Percentiles rank a stretch among this genome's conserved stretches.
Evolutionary conservation across 2,329 filamentous ascomycete species (phyloP).

Genomic region (Aspergillus ibericus): DNA sequence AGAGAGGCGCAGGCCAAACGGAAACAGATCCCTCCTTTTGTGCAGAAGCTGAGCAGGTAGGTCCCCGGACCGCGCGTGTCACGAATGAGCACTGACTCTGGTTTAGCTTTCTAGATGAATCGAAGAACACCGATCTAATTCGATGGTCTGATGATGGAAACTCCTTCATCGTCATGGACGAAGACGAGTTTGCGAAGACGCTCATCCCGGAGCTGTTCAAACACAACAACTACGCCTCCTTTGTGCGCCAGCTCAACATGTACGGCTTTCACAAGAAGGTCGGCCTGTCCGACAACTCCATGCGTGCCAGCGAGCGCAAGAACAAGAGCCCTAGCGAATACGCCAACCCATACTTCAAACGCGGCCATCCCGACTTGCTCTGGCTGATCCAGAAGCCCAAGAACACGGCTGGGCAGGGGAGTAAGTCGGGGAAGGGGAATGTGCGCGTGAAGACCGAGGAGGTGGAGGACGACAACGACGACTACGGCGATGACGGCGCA

Average conservation of each 20-base stretch:
- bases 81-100: constrained; percentile 13
- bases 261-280: constrained; percentile 70
- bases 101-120: constrained; percentile 83
- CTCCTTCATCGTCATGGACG: constrained; percentile 93
- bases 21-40: constrained; percentile 96
- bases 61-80: constrained; percentile 23
- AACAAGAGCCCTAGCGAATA: constrained; percentile 99
- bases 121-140: constrained; percentile 90
- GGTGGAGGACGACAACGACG: constrained; percentile 67
- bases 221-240: constrained; percentile 77
- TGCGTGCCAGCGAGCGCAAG: constrained; percentile 95
- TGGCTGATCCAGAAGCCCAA: constrained; percentile 98
- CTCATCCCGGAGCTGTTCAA: constrained; percentile 75
- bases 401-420: constrained; percentile 58
- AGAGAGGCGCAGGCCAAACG: constrained; percentile 84
- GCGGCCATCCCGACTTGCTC: constrained; percentile 84
- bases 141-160: constrained; percentile 96
- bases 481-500: constrained; percentile 46
- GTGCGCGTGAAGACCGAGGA: constrained; percentile 54
- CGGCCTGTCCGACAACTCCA: constrained; percentile 91
- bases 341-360: constrained; percentile 92
- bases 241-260: constrained; percentile 70
- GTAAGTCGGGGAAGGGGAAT: constrained; percentile 52
- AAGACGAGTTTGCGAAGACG: constrained; percentile 80
- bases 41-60: constrained; percentile 96